Evolutionary conservation across 78 protist species (phyloP).

Genomic region (Dictyostelium discoideum): DNA sequence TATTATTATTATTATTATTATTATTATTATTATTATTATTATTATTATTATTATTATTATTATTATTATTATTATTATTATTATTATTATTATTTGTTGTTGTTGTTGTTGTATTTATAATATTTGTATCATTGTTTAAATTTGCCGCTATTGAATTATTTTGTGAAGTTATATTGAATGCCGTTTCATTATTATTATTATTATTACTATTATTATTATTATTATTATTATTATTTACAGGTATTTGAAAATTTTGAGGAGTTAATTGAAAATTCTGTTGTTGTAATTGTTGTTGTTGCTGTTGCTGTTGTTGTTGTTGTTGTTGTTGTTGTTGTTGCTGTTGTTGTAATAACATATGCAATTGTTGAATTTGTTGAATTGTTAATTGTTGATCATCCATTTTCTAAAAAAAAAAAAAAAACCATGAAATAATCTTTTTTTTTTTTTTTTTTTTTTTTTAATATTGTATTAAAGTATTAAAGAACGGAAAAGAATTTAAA

Average conservation of each 20-base stretch:
- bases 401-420: no score
- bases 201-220: not conserved
- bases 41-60: no score
- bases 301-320: not conserved
- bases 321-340: conserved; percentile 17
- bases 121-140: no score
- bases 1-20: no score
- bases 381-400: not conserved
- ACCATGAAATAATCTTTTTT: not conserved
- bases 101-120: no score
- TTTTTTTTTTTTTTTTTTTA: no score
- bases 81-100: no score
- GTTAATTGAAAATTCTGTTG: not conserved
- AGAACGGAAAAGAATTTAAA: no score
- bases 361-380: conserved; percentile 6
- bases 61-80: no score
- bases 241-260: not conserved
- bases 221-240: not conserved
- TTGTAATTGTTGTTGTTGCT: not conserved
- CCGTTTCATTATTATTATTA: not conserved
- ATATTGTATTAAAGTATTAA: no score
- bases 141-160: no score
- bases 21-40: no score
- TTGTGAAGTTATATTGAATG: not conserved
- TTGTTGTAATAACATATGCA: conserved; percentile 3